phyloP scores from a whole-genome alignment of 257 asterid genomes.

The Phtheirospermum japonicum region DNA sequence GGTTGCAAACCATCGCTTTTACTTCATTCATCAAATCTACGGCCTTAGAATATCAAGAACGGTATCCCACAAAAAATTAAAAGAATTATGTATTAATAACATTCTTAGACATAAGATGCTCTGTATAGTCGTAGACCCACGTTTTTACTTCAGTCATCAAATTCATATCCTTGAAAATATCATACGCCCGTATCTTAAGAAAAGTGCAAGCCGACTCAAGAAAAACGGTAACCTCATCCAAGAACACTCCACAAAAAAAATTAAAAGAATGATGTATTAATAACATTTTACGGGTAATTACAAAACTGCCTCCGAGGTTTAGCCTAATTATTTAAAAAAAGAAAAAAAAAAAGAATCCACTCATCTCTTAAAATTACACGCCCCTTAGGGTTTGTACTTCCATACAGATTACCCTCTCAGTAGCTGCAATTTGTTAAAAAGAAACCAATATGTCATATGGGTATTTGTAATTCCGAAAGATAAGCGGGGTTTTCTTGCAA shows the following conservation, averaged over 20 bases:
- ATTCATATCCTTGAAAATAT: too few species aligned
- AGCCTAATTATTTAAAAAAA: slow-evolving; percentile 1
- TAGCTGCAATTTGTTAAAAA: slow-evolving; percentile 27
- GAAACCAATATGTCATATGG: background rate
- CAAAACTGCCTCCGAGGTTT: background rate
- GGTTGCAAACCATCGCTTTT: slow-evolving; percentile 4
- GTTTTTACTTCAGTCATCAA: too few species aligned
- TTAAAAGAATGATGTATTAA: background rate
- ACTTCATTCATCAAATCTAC: slow-evolving; percentile 16
- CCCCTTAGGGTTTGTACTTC: too few species aligned
- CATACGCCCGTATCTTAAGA: too few species aligned
- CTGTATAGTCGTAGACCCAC: too few species aligned
- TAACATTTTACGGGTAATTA: background rate
- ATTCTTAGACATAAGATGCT: too few species aligned
- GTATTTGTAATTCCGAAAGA: background rate
- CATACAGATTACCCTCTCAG: background rate
- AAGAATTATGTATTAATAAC: too few species aligned
- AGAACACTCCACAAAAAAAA: background rate
- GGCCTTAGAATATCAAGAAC: too few species aligned
- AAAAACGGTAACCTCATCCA: too few species aligned
- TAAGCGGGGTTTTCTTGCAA: background rate
- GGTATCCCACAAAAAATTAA: background rate
- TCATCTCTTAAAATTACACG: background rate
- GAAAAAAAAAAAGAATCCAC: background rate
- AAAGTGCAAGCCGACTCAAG: too few species aligned